phyloP scores from a whole-genome alignment of 176 grass and related monocot species.

The Carex cristatella region DNA sequence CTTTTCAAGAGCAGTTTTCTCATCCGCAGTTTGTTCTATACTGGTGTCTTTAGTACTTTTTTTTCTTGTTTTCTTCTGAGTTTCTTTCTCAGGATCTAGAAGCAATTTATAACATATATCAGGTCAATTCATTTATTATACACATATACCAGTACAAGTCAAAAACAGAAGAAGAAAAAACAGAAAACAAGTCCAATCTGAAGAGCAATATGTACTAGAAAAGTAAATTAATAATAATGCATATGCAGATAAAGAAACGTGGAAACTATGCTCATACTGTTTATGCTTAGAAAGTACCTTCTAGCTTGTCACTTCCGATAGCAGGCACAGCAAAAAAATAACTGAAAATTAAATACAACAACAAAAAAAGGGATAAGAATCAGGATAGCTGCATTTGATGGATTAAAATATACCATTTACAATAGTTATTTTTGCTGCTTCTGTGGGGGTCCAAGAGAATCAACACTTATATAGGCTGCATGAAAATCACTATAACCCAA shows the following conservation, averaged over 20 bases:
- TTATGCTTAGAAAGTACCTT: conserved; percentile 39
- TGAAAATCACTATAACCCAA: not conserved
- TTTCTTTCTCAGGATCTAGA: not conserved
- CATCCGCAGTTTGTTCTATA: not conserved
- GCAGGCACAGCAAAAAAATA: not conserved
- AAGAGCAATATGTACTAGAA: conserved; percentile 12
- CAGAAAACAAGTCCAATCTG: not conserved
- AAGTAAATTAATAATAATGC: not conserved
- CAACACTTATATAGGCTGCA: not conserved
- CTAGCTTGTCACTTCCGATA: not conserved
- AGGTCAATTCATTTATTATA: not conserved
- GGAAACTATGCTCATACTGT: not conserved
- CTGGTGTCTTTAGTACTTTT: not conserved
- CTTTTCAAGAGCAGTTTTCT: conserved; percentile 15
- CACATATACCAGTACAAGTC: not conserved
- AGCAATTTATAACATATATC: not conserved
- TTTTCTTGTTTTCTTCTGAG: conserved; percentile 47
- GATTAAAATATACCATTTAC: not conserved
- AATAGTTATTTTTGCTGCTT: not conserved
- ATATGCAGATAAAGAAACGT: not conserved
- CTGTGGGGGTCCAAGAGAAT: not conserved
- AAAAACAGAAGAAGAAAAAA: not conserved
- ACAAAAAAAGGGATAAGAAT: not conserved
- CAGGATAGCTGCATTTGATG: not conserved
- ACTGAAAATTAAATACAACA: conserved; percentile 26